phyloP scores from a whole-genome alignment of 345 rosid species.

The Anacardium occidentale region DNA sequence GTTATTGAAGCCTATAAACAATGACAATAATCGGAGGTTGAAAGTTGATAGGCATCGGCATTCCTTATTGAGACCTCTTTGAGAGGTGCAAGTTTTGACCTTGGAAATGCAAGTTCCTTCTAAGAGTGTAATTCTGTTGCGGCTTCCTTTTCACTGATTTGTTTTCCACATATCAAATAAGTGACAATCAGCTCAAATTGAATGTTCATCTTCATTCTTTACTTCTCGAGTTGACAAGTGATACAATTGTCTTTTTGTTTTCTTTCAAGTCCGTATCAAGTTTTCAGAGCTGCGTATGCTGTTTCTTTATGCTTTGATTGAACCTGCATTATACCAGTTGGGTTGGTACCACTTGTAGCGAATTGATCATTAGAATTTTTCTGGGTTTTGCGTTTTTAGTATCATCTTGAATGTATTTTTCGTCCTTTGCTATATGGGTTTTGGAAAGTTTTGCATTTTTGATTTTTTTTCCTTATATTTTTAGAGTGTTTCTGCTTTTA shows the following conservation, averaged over 20 bases:
- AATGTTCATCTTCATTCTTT: constrained; percentile 25
- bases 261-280: neutral
- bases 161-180: constrained; percentile 30
- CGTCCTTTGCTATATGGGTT: constrained; percentile 30
- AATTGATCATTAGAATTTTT: neutral
- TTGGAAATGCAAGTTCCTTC: constrained; percentile 26
- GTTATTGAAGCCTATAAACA: constrained; percentile 47
- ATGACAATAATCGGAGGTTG: constrained; percentile 40
- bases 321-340: neutral
- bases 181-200: constrained; percentile 20
- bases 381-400: neutral
- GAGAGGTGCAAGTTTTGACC: constrained; percentile 32
- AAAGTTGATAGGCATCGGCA: constrained; percentile 51
- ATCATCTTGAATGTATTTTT: constrained; percentile 25
- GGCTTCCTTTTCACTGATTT: constrained; percentile 30
- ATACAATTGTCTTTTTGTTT: neutral
- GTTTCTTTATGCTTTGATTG: neutral
- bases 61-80: constrained; percentile 41
- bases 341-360: neutral
- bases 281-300: constrained; percentile 2
- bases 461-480: neutral
- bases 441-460: constrained; percentile 14
- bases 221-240: constrained; percentile 12
- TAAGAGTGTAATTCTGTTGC: constrained; percentile 36
- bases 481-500: neutral